These are phyloP conservation scores for Penicillium sp. DNA, from an alignment of 2,329 filamentous ascomycete species.

Conservation along the genomic window DNA sequence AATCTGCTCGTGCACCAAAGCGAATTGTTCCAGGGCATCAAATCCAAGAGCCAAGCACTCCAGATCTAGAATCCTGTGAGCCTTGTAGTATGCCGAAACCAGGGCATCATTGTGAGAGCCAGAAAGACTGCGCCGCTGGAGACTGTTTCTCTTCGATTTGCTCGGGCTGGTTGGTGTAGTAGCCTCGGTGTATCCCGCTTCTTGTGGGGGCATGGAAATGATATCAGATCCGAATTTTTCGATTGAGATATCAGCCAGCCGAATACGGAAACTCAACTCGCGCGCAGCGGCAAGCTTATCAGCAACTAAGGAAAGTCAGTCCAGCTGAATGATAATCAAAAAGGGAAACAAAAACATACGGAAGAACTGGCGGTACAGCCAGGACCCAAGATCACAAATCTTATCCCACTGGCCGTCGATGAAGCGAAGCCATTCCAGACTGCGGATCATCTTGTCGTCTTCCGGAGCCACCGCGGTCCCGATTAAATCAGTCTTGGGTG, in stretches of 20 bases:
- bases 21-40: slow-evolving; percentile 67
- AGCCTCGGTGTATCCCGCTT: slow-evolving; percentile 27
- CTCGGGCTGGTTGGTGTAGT: slow-evolving; percentile 34
- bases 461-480: slow-evolving; percentile 59
- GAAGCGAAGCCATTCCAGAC: slow-evolving; percentile 80
- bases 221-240: slow-evolving; percentile 43
- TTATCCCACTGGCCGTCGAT: slow-evolving; percentile 70
- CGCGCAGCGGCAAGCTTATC: slow-evolving; percentile 55
- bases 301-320: slow-evolving; percentile 27
- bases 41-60: slow-evolving; percentile 66
- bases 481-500: slow-evolving; percentile 70
- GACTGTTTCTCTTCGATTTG: slow-evolving; percentile 30
- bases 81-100: slow-evolving; percentile 44
- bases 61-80: slow-evolving; percentile 65
- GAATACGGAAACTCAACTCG: slow-evolving; percentile 52
- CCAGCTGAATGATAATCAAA: neutral
- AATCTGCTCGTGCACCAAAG: slow-evolving; percentile 52
- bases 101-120: slow-evolving; percentile 28
- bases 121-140: slow-evolving; percentile 32
- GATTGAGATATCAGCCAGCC: slow-evolving; percentile 49
- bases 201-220: slow-evolving; percentile 18
- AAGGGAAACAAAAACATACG: slow-evolving; percentile 58
- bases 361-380: slow-evolving; percentile 79
- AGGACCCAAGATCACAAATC: slow-evolving; percentile 66
- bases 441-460: slow-evolving; percentile 72